Percentiles rank a stretch among this genome's conserved stretches.
phyloP scores from a whole-genome alignment of 768 basidiomycete genomes.

The Pleurotus giganteus region DNA sequence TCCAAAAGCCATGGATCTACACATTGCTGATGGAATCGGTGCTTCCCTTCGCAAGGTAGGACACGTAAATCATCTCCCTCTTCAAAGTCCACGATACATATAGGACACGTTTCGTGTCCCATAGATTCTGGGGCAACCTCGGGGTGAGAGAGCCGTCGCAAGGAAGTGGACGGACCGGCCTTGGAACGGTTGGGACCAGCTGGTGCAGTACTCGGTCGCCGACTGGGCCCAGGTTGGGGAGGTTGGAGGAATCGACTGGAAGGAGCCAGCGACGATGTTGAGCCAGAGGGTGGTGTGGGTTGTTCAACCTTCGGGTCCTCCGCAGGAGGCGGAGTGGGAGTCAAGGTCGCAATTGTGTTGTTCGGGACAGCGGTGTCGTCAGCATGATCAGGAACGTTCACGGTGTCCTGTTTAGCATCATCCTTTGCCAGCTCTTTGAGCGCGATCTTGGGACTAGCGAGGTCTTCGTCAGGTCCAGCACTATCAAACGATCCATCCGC shows the following conservation, averaged over 20 bases:
- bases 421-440: background rate
- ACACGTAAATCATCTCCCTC: conserved; percentile 90
- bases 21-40: conserved; percentile 86
- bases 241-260: background rate
- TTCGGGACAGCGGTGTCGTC: background rate
- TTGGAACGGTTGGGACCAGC: background rate
- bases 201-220: conserved; percentile 4
- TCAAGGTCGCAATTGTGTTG: background rate
- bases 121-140: conserved; percentile 62
- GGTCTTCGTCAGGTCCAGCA: background rate
- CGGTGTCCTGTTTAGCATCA: background rate
- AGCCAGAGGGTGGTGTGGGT: background rate
- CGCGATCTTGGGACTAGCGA: background rate
- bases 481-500: background rate
- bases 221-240: background rate
- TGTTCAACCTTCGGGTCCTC: background rate
- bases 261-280: background rate
- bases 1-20: conserved; percentile 94
- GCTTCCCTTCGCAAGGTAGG: conserved; percentile 88
- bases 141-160: conserved; percentile 15
- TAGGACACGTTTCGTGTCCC: conserved; percentile 87
- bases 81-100: conserved; percentile 93
- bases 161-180: conserved; percentile 9
- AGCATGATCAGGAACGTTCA: background rate
- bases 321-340: background rate